Percentiles rank a stretch among this genome's conserved stretches.
Conservation (phyloP, 2,329 filamentous ascomycete genomes). For the Aureobasidium sp. region DNA sequence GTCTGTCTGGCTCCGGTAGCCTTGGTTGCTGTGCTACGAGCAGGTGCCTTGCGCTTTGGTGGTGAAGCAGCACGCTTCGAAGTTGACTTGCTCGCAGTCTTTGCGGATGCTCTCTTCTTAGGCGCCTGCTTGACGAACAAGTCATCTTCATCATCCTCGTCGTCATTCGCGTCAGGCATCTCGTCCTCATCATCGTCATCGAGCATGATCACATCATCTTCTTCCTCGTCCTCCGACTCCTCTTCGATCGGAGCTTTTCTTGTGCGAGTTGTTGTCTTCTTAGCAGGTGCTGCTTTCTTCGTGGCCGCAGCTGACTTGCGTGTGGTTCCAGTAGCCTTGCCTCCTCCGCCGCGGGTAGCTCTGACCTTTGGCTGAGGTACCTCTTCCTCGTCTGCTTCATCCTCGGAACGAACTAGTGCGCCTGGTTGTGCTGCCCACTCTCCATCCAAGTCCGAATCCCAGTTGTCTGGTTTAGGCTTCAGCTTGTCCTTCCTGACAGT, state of each 20-base stretch:
- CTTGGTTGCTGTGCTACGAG: conserved; percentile 17
- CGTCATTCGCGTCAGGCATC: conserved; percentile 33
- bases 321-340: conserved; percentile 35
- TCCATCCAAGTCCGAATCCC: conserved; percentile 87
- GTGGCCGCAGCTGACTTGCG: conserved; percentile 31
- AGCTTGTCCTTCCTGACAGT: conserved; percentile 35
- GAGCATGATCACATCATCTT: conserved; percentile 36
- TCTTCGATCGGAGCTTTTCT: conserved; percentile 36
- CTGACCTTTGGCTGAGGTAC: conserved; percentile 28
- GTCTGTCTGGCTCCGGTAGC: conserved; percentile 30
- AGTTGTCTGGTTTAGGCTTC: conserved; percentile 69
- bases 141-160: conserved; percentile 36
- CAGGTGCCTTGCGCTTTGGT: conserved; percentile 26
- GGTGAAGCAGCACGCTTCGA: conserved; percentile 21
- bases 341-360: conserved; percentile 41
- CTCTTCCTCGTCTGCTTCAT: conserved; percentile 37
- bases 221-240: conserved; percentile 36
- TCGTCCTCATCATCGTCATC: conserved; percentile 43
- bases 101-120: conserved; percentile 23
- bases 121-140: conserved; percentile 35
- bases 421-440: conserved; percentile 74
- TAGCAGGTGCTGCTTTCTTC: conserved; percentile 30
- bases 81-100: conserved; percentile 20
- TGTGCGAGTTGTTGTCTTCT: conserved; percentile 29
- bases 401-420: conserved; percentile 51